Evolutionary conservation across 306 rosid species (phyloP), one percentile per base, ranked within the genome.

Genomic region (Morella rubra): DNA sequence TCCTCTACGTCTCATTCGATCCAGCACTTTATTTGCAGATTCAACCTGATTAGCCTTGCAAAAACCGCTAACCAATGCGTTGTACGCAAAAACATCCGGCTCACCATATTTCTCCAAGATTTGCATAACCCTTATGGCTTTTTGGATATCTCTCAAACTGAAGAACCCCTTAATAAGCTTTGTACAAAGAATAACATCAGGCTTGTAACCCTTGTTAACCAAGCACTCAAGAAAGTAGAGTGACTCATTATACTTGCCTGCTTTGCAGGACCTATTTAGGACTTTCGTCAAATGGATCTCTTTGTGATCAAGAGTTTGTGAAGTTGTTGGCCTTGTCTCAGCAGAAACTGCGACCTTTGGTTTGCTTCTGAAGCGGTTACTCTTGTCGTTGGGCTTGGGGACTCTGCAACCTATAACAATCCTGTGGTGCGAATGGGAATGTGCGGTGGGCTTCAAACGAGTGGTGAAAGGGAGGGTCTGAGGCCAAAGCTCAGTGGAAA

Each of bases 161-260:
- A 94, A 90, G 72, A 94, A 87, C 6, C 97, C 96, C 65, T 90
- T 89, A 50, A 94, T 81, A 56, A 94, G 83, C 83, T 89, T 92
- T 5, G 98, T 93, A 84, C 92, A 87, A 18, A 90, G 89, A 49
- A 89, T 77, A 8, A 85, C 90, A 56, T 85, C 93, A 45, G 98
- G 98, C 45, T 83, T 89, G 75, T 84, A 88, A 52, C 92, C 92
- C 82, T 72, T 84, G 77, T 77, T 81, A 47, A 88, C 96, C 91
- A 86, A 69, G 14, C 84, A 86, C 70, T 87, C 90, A 50, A 94
- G 95, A 82, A 86, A 88, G 79, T 92, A 89, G 15, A 94, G 83
- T 7, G 96, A 76, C 18, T 94, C 98, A 16, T 82, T 89, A 83
- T 73, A 85, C 54, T 88, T 86, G 6, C 95, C 92, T 16, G 85